phyloP scores from a whole-genome alignment of 148 eudicot species.

The Vaccinium darrowii region DNA sequence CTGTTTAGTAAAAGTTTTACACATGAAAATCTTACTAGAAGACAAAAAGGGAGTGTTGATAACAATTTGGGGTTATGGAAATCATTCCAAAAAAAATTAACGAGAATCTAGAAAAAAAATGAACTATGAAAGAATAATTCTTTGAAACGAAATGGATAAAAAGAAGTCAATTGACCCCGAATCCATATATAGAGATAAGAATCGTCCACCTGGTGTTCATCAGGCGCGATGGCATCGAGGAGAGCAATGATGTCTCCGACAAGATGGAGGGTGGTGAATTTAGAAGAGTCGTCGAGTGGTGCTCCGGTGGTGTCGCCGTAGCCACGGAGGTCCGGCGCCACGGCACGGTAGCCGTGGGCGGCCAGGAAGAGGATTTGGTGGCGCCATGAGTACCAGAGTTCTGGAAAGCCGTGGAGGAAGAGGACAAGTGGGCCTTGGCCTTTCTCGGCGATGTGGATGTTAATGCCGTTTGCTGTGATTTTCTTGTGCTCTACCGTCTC shows the following conservation, averaged over 20 bases:
- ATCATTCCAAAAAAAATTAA: no score
- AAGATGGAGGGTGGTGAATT: conserved; percentile 28
- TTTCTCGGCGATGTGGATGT: conserved; percentile 38
- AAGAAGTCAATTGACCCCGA: no score
- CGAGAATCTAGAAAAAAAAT: no score
- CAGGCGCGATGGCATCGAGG: conserved; percentile 28
- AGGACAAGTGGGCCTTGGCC: conserved; percentile 35
- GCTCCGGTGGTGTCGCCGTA: conserved; percentile 46
- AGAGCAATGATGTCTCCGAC: conserved; percentile 19
- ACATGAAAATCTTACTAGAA: no score
- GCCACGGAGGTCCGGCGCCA: conserved; percentile 43
- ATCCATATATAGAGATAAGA: background rate
- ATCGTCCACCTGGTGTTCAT: background rate
- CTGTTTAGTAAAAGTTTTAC: no score
- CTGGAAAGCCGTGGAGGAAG: conserved; percentile 31
- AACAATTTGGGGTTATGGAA: no score
- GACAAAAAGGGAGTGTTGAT: no score
- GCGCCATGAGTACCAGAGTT: conserved; percentile 19
- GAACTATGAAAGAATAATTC: no score
- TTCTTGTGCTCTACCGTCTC: conserved; percentile 17
- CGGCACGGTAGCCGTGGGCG: conserved; percentile 30
- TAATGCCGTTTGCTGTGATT: conserved; percentile 30
- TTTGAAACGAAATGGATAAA: no score
- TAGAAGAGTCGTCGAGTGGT: conserved; percentile 15
- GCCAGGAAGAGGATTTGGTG: conserved; percentile 38